Evolutionary conservation across 441 rosid genomes (phyloP), one percentile per base, ranked within the genome.

Genomic region (Manihot esculenta): DNA sequence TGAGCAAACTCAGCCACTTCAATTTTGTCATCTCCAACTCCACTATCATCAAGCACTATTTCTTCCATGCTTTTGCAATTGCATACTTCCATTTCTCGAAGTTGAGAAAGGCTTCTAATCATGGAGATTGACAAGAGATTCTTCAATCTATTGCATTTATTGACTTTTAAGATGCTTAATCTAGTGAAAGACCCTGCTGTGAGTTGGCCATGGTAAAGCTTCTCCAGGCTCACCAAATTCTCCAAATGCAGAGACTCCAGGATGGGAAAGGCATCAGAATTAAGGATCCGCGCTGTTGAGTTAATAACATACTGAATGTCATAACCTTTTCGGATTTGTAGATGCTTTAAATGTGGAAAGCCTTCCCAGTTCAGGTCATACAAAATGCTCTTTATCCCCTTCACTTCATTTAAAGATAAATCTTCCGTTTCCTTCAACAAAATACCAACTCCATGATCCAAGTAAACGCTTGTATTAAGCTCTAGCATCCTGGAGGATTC

Each of bases 301-400:
- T 30, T 30, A 30, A 30, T 4, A 30, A 30, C 33, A 30, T 30
- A 30, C 33, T 30, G 33, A 30, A 30, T 30, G 33, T 30, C 33
- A 4, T 30, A 30, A 30, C 33, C 33, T 30, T 51, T 24, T 23
- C 13, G 68, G 1, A 69, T 1, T 2, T 23, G 44, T 0, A 76
- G 69, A 71, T 62, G 47, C 73, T 72, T 77, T 41, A 72, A 56
- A 1, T 17, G 56, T 18, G 57, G 62, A 64, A 71, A 76, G 7
- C 71, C 79, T 66, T 59, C 66, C 12, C 21, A 3, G 12, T 75
- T 27, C 5, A 75, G 23, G 10, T 64, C 49, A 12, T 2, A n/a
- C 8, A 70, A 23, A 5, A 59, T 7, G 35, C 50, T 65, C 15
- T 45, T 3, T 2, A 63, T 14, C 7, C 27, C 61, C 2, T 50